Evolutionary conservation across 1,284 basidiomycete genomes (phyloP), one percentile per base, ranked within the genome.

Genomic region (Fomitopsis palustris): DNA sequence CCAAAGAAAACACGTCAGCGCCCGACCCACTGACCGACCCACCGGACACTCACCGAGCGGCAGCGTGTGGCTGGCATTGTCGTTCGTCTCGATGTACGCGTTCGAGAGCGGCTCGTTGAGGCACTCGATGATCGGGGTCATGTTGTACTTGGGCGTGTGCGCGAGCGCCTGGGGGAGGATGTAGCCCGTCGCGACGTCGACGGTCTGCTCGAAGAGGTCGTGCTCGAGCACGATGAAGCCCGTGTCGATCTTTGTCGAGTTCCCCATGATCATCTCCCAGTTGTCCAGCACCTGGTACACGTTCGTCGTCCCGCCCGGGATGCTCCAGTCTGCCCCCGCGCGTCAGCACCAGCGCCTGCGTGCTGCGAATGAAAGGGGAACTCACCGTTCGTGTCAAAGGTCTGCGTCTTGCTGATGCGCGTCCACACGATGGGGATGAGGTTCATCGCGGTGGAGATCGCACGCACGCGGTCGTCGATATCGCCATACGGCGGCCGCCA

Each of bases 381-480:
- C 75, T 64, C 59, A 83, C 86, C 86, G 54, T 77, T 80, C 10
- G 87, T 88, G 62, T 90, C 87, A 66, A 87, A 88, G 2, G 85
- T 87, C 0, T 78, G 77, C 8, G 70, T 64, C 17, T 82, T 65
- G 60, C 76, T 80, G 63, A 85, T 78, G 56, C 85, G 81, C 14
- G 86, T 87, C 87, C 87, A 90, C 61, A 90, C 84, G 59, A 88
- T 81, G 29, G 87, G 83, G 4, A 72, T 80, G 53, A 89, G 75
- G 23, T 81, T 81, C 88, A 92, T 88, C 42, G 88, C 86, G 43
- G 77, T 71, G 41, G 83, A 82, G 65, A 95, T 90, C 38, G 86
- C 88, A 63, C 92, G 88, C 42, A 95, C 90, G 67, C 92, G 90
- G 73, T 94, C 84, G 73, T 89, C 86, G 57, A 88, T 85, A 65